Evolutionary conservation across 768 basidiomycete species (phyloP).

Genomic region (Amylocystis lapponica): DNA sequence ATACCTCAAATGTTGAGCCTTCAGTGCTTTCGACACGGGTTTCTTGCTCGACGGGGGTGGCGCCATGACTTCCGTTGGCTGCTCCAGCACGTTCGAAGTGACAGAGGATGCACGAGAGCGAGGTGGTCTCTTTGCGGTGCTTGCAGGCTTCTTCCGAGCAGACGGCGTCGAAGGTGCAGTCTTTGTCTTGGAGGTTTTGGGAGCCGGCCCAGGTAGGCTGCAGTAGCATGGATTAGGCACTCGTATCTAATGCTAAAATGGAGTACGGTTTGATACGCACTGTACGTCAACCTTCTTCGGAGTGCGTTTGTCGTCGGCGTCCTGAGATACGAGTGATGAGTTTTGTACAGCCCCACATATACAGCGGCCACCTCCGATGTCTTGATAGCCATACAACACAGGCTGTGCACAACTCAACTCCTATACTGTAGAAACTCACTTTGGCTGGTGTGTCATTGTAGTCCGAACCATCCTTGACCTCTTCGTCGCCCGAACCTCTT

Average conservation of each 20-base stretch:
- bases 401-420: no score
- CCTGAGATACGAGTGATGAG: no score
- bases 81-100: conserved; percentile 9
- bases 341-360: no score
- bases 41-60: conserved; percentile 4
- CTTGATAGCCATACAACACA: no score
- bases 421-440: no score
- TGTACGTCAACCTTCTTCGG: conserved; percentile 29
- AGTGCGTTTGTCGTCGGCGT: conserved; percentile 8
- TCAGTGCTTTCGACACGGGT: conserved; percentile 7
- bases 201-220: conserved; percentile 17
- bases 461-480: background rate
- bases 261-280: conserved; percentile 16
- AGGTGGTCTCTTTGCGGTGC: conserved; percentile 9
- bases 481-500: conserved; percentile 4
- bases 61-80: conserved; percentile 4
- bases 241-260: background rate
- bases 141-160: conserved; percentile 17
- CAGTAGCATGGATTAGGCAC: background rate
- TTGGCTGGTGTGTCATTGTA: no score
- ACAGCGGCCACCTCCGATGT: no score
- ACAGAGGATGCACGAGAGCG: conserved; percentile 18
- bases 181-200: no score
- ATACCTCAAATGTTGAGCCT: no score
- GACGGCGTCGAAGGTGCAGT: conserved; percentile 9